Conservation (phyloP, 176 grass and related monocot genomes). For the Rhipidocladum racemiflorum region DNA sequence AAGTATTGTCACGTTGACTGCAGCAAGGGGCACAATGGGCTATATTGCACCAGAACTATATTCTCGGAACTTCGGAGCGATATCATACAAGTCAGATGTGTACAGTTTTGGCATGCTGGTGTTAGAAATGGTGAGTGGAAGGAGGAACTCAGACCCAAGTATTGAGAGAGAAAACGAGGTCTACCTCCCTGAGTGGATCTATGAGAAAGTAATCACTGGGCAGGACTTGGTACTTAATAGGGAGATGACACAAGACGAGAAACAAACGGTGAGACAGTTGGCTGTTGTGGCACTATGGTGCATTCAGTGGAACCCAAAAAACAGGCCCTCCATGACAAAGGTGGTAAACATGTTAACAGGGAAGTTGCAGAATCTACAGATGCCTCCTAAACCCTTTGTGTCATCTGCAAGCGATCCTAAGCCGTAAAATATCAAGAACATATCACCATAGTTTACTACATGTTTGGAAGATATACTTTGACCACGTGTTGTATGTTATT, state of each 20-base stretch:
- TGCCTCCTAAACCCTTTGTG: slow-evolving; percentile 48
- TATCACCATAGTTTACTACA: no score
- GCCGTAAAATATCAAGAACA: no score
- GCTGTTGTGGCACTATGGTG: slow-evolving; percentile 56
- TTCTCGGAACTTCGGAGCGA: slow-evolving; percentile 28
- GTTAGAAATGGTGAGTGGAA: slow-evolving; percentile 56
- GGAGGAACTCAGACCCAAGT: slow-evolving; percentile 47
- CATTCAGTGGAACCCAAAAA: slow-evolving; percentile 58
- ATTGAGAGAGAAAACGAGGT: slow-evolving; percentile 15
- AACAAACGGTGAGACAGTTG: slow-evolving; percentile 28
- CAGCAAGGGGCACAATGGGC: slow-evolving; percentile 47
- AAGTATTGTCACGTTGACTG: slow-evolving; percentile 43
- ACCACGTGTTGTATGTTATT: no score
- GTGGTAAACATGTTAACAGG: slow-evolving; percentile 62
- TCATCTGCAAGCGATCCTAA: not conserved
- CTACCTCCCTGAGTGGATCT: slow-evolving; percentile 52
- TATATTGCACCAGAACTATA: slow-evolving; percentile 52
- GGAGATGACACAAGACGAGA: slow-evolving; percentile 4
- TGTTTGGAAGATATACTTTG: no score
- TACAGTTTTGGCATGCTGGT: slow-evolving; percentile 50
- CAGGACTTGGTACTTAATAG: slow-evolving; percentile 8
- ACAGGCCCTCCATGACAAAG: slow-evolving; percentile 53
- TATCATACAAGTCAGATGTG: slow-evolving; percentile 53
- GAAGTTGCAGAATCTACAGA: slow-evolving; percentile 36
- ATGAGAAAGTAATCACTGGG: not conserved